A percentile compares a stretch with the other conserved stretches of the same genome.
Evolutionary conservation across 2,329 filamentous ascomycete genomes (phyloP).

Genomic region (Rugonectria rugulosa): DNA sequence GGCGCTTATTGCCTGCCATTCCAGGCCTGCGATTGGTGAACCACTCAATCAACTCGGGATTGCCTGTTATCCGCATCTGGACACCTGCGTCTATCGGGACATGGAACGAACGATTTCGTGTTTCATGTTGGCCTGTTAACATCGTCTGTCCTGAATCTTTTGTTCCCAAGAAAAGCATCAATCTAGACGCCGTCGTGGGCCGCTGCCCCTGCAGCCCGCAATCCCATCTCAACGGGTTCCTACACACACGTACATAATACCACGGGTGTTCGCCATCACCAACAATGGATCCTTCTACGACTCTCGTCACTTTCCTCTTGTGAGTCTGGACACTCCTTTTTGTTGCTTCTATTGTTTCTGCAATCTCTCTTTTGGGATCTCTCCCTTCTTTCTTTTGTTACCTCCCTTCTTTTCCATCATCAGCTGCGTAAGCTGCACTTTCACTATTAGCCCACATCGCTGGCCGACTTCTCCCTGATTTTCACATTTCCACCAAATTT

Average conservation of each 20-base stretch:
- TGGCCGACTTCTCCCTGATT: slow-evolving; percentile 29
- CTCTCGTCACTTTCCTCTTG: slow-evolving; percentile 74
- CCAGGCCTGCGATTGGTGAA: slow-evolving; percentile 28
- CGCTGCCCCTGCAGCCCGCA: slow-evolving; percentile 25
- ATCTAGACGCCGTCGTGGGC: slow-evolving; percentile 38
- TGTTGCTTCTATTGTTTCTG: slow-evolving; percentile 27
- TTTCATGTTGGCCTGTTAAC: slow-evolving; percentile 37
- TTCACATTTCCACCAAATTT: slow-evolving; percentile 18
- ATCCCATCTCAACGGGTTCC: slow-evolving; percentile 25
- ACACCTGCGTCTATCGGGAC: slow-evolving; percentile 33
- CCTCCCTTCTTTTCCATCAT: background rate
- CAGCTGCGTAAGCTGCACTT: slow-evolving; percentile 8
- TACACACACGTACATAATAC: too few species aligned
- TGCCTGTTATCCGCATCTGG: slow-evolving; percentile 28
- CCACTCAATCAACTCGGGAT: slow-evolving; percentile 18
- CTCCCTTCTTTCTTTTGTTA: slow-evolving; percentile 18
- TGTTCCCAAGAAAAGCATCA: slow-evolving; percentile 18
- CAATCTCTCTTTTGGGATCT: slow-evolving; percentile 19
- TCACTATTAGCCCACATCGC: slow-evolving; percentile 23
- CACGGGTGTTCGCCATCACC: slow-evolving; percentile 29
- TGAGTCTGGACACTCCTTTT: slow-evolving; percentile 54
- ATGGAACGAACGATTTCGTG: slow-evolving; percentile 35
- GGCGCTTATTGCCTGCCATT: slow-evolving; percentile 36
- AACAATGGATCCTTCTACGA: slow-evolving; percentile 67
- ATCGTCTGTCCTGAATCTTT: slow-evolving; percentile 26